Conservation (phyloP, 208 protist species). For the Trypanosoma lewisi region DNA sequence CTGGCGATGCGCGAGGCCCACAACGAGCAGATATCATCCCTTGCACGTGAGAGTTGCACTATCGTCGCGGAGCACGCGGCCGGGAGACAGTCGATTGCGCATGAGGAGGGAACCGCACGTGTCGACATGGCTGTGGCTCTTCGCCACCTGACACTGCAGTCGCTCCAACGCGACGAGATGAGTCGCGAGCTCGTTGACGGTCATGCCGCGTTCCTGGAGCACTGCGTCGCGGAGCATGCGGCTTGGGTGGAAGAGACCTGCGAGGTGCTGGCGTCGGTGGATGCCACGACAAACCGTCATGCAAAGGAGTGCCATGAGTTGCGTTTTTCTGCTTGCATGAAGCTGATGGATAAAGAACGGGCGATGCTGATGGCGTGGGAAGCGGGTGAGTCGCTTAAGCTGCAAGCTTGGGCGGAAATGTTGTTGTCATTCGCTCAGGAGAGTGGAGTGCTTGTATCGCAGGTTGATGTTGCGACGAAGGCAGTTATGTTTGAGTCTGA, state of each 20-base stretch:
- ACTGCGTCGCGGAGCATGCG: slow-evolving; percentile 12
- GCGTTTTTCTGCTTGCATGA: slow-evolving; percentile 7
- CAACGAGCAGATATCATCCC: background rate
- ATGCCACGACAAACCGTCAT: slow-evolving; percentile 6
- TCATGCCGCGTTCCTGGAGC: slow-evolving; percentile 10
- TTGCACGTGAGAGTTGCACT: background rate
- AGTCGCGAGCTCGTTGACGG: background rate
- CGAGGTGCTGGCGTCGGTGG: background rate
- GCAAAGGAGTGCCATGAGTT: slow-evolving; percentile 18
- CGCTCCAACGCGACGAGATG: slow-evolving; percentile 1
- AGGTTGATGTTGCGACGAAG: background rate
- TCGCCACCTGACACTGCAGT: background rate
- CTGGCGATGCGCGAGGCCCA: slow-evolving; percentile 1
- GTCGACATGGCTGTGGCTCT: background rate
- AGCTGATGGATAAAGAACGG: slow-evolving; percentile 15
- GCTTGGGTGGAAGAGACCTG: slow-evolving; percentile 9
- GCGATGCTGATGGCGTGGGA: slow-evolving; percentile 14
- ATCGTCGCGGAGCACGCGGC: slow-evolving; percentile 6
- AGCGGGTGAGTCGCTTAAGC: background rate
- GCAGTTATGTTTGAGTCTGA: background rate
- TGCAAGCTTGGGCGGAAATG: background rate
- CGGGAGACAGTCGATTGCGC: background rate
- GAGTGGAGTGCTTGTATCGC: background rate
- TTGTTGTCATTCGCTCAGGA: background rate
- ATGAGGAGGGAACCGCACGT: slow-evolving; percentile 1